These are phyloP conservation scores for Saccharomycopsis synnaedendra DNA, from an alignment of 805 yeast genomes.

Conservation along the genomic window DNA sequence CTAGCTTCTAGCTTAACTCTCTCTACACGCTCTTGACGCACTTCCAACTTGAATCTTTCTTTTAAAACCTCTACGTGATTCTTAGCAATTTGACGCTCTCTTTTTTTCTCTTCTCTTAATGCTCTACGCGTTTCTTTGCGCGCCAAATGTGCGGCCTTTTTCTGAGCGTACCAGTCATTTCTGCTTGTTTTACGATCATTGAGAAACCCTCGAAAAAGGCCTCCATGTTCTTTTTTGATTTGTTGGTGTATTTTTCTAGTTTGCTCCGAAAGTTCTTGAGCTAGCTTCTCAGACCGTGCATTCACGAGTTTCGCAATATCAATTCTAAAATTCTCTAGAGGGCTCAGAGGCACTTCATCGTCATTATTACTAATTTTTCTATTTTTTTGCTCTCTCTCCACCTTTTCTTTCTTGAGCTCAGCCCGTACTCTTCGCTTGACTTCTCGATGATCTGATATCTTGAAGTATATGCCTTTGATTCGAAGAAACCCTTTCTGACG, in stretches of 20 bases:
- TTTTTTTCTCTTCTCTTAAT: background rate
- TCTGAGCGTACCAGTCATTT: background rate
- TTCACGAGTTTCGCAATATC: slow-evolving; percentile 1
- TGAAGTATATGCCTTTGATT: slow-evolving; percentile 1
- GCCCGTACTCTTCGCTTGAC: slow-evolving; percentile 3
- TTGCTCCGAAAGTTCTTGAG: background rate
- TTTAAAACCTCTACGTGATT: background rate
- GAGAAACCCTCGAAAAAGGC: slow-evolving; percentile 5
- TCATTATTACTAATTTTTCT: background rate
- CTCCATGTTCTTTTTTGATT: slow-evolving; percentile 4
- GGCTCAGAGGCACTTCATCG: background rate
- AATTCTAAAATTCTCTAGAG: background rate
- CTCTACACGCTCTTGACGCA: slow-evolving; percentile 1
- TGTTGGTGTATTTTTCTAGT: background rate
- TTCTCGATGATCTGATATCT: slow-evolving; percentile 2
- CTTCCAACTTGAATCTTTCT: slow-evolving; percentile 1
- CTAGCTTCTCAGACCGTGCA: slow-evolving; percentile 1
- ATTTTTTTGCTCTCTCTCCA: background rate
- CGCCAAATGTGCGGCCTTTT: background rate
- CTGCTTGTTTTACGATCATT: background rate
- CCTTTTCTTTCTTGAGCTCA: background rate
- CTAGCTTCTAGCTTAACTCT: background rate
- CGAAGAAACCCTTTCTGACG: slow-evolving; percentile 8
- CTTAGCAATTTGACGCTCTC: background rate
- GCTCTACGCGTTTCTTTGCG: background rate